A percentile compares a stretch with the other conserved stretches of the same genome.
Conservation (phyloP, 2,329 filamentous ascomycete species). For the Monosporascus sp. region DNA sequence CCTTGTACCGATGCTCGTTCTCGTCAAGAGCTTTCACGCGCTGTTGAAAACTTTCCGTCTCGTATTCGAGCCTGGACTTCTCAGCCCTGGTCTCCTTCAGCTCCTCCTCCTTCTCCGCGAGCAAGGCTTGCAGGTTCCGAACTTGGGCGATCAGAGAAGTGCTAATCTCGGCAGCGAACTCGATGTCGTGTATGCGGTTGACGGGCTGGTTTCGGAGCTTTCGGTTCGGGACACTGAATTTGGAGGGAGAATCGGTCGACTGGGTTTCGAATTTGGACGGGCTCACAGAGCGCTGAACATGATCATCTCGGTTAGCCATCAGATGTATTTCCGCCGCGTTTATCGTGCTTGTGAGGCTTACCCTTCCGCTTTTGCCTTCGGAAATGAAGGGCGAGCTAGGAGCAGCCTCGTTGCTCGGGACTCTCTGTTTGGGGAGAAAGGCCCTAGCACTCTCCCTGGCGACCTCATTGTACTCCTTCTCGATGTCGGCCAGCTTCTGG, state of each 20-base stretch:
- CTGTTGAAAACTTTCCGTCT: slow-evolving; percentile 73
- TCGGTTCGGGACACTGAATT: slow-evolving; percentile 79
- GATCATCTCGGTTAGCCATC: slow-evolving; percentile 5
- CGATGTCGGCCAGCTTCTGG: slow-evolving; percentile 76
- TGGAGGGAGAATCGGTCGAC: slow-evolving; percentile 80
- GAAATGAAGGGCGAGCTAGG: slow-evolving; percentile 48
- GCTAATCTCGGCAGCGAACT: slow-evolving; percentile 97
- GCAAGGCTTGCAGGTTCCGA: slow-evolving; percentile 76
- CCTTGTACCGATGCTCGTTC: slow-evolving; percentile 92
- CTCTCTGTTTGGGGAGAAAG: slow-evolving; percentile 78
- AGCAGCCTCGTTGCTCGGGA: slow-evolving; percentile 62
- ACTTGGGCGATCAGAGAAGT: slow-evolving; percentile 93
- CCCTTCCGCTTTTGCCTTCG: slow-evolving; percentile 47
- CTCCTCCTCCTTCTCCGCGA: slow-evolving; percentile 83
- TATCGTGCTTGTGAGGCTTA: slow-evolving; percentile 29
- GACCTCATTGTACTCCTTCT: slow-evolving; percentile 92
- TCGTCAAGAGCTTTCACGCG: slow-evolving; percentile 81
- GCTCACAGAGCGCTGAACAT: slow-evolving; percentile 60
- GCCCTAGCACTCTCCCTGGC: slow-evolving; percentile 84
- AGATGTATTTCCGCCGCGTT: slow-evolving; percentile 1
- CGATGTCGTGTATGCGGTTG: slow-evolving; percentile 88
- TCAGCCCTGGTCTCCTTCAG: slow-evolving; percentile 70
- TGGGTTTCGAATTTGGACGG: slow-evolving; percentile 79
- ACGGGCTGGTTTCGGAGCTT: slow-evolving; percentile 86
- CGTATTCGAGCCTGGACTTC: slow-evolving; percentile 74